Base-by-base conservation (phyloP, 768 basidiomycete genomes). In the Boletus coccyginus region DNA sequence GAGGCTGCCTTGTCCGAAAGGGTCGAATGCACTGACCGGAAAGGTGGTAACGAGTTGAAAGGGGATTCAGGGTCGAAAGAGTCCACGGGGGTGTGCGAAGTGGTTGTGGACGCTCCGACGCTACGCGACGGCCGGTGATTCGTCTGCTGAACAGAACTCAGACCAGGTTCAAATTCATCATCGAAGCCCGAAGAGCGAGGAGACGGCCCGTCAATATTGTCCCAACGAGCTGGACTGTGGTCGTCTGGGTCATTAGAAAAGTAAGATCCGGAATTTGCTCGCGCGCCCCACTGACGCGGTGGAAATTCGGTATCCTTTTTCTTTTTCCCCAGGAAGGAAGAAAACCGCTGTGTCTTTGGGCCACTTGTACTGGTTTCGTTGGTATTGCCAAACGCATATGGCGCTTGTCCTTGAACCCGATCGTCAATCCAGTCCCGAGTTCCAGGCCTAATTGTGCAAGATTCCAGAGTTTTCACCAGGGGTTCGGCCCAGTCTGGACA, bases 401-500 rank as follows among this genome's bases (percentile, higher is more conserved):
- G 74, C 11, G 66, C 54, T 14, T 72, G 70, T 21, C 66, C 71
- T 43, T 67, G 67, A 11, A 67, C 67, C 36, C 78, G 76, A 54
- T 91, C 83, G 19, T 78, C 62, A 2, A 90, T 70, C 92, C 92
- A 95, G 47, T 75, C 74, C 27, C 84, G 78, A 50, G 77, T 80
- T 16, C 85, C 86, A 0, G 90, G 88, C 64, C 86, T 68, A 21
- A 87, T 84, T 3, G 88, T 88, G 60, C 87, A 87, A 11, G 79
- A 69, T 49, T 92, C 85, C 39, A 99, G 77, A 2, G 88, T 86
- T 52, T 82, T 80, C 56, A 92, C 85, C 27, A 99, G 78, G 2
- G 78, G 68, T n/a, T 77, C 70, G 1, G 94, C 87, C 91, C 92
- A 98, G 2, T 79, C 73, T 0, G 94, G 96, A 7, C 85, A 79